A percentile compares a stretch with the other conserved stretches of the same genome.
phyloP scores from a whole-genome alignment of 129 eudicot genomes.

The Smallanthus sonchifolius region DNA sequence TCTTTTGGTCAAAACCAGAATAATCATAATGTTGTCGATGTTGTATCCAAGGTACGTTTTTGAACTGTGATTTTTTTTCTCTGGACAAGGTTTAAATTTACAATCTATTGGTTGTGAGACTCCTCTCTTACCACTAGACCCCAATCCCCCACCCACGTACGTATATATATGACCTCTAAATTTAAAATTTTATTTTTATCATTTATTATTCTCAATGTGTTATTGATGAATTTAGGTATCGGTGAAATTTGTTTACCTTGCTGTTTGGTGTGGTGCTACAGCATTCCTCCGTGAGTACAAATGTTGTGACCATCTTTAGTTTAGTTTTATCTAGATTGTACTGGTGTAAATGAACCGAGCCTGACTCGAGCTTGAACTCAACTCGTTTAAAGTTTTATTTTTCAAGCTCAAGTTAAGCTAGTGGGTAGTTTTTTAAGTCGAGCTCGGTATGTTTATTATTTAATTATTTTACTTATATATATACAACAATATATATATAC shows the following conservation, averaged over 20 bases:
- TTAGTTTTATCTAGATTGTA: background rate
- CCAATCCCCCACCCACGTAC: too few species aligned
- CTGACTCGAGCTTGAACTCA: background rate
- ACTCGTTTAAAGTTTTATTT: background rate
- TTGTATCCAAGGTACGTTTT: conserved; percentile 51
- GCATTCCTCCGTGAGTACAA: conserved; percentile 71
- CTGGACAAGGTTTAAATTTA: too few species aligned
- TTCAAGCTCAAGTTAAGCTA: too few species aligned
- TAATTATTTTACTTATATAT: background rate
- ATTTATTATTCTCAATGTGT: background rate
- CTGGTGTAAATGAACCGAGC: background rate
- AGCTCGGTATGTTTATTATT: background rate
- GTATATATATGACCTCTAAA: background rate
- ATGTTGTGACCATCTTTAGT: background rate
- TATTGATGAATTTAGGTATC: conserved; percentile 40
- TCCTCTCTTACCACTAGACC: too few species aligned
- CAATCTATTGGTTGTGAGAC: too few species aligned
- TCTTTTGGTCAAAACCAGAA: conserved; percentile 54
- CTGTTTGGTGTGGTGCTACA: conserved; percentile 60
- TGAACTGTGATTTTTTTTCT: too few species aligned
- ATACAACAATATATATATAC: too few species aligned
- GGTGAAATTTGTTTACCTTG: conserved; percentile 63
- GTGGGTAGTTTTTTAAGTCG: background rate
- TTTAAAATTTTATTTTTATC: background rate
- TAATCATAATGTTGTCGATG: conserved; percentile 27